Evolutionary conservation across 148 eudicot genomes (phyloP), one percentile per base, ranked within the genome.

Genomic region (Arbutus unedo): DNA sequence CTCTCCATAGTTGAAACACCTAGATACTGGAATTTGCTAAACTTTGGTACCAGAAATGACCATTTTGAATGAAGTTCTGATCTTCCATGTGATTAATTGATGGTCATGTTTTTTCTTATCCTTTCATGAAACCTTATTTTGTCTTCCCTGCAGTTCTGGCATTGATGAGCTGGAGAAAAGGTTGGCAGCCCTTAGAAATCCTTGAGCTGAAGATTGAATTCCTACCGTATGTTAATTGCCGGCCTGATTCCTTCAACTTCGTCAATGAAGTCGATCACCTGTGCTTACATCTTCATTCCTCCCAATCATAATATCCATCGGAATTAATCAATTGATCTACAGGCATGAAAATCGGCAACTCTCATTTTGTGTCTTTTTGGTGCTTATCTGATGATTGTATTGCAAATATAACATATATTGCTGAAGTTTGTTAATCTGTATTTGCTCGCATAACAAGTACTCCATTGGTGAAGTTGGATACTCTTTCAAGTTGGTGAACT

Each of bases 131-230:
- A 47, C 54, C 18, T 19, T 59, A 76, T n/a, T 19, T 13, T 13
- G 76, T 60, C n/a, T 78, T 41, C 47, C 45, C 15, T 87, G 83
- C 89, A 95, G 98, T 85, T 92, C 97, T n/a, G 88, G 87, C 77
- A 83, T 92, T 41, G 90, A 91, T 89, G 97, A 95, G 31, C 91
- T 95, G 18, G 98, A 95, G 84, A 87, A 93, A 87, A 89, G 98
- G 89, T 85, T 95, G 90, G 97, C 96, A 43, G 97, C 98, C 67
- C 97, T 95, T 66, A 88, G 97, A 81, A 94, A 91, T 78, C 85
- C 91, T 53, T 92, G 90, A 91, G 73, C 71, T 21, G 74, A 72
- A 76, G 53, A 72, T 74, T 44, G 73, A 31, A 75, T 23, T 60
- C 8, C 74, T 49, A 70, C 71, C 74, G 18, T 31, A 59, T 5